Percentiles rank a stretch among this genome's conserved stretches.
Conservation (phyloP, 768 basidiomycete species). For the Russula vinacea region DNA sequence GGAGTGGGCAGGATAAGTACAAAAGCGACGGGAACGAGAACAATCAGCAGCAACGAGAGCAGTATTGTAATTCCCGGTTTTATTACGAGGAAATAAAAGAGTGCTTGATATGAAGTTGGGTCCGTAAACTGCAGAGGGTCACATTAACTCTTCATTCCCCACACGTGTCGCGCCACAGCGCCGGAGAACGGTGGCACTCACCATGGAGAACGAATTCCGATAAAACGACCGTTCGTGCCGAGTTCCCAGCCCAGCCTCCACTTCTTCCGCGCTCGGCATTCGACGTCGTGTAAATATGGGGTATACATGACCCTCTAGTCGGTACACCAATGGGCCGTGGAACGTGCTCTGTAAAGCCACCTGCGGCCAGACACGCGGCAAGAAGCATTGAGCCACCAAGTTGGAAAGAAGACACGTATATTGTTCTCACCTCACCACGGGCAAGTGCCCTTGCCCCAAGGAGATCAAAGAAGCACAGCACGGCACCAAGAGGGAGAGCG, state of each 20-base stretch:
- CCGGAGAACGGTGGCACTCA: slow-evolving; percentile 36
- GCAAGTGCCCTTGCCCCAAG: slow-evolving; percentile 70
- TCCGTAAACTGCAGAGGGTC: slow-evolving; percentile 61
- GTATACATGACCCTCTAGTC: slow-evolving; percentile 60
- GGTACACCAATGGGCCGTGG: slow-evolving; percentile 63
- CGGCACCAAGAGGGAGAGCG: slow-evolving; percentile 70
- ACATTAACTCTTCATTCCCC: neutral
- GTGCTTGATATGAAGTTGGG: slow-evolving; percentile 75
- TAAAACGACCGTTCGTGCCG: slow-evolving; percentile 68
- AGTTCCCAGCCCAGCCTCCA: slow-evolving; percentile 44
- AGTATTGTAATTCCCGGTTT: slow-evolving; percentile 77
- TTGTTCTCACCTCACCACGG: slow-evolving; percentile 56
- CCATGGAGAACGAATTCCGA: slow-evolving; percentile 79
- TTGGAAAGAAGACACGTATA: neutral
- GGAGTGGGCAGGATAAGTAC: slow-evolving; percentile 66
- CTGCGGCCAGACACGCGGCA: slow-evolving; percentile 34
- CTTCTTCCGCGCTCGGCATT: slow-evolving; percentile 46
- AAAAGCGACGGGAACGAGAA: slow-evolving; percentile 56
- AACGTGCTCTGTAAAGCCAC: slow-evolving; percentile 66
- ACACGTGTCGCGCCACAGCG: slow-evolving; percentile 19
- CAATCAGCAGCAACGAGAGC: slow-evolving; percentile 52
- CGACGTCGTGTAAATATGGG: slow-evolving; percentile 73
- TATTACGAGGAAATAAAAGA: slow-evolving; percentile 87
- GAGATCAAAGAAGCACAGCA: slow-evolving; percentile 74
- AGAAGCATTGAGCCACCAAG: neutral